Conservation (phyloP, 1,139 yeast genomes). For the Candida sp. region DNA sequence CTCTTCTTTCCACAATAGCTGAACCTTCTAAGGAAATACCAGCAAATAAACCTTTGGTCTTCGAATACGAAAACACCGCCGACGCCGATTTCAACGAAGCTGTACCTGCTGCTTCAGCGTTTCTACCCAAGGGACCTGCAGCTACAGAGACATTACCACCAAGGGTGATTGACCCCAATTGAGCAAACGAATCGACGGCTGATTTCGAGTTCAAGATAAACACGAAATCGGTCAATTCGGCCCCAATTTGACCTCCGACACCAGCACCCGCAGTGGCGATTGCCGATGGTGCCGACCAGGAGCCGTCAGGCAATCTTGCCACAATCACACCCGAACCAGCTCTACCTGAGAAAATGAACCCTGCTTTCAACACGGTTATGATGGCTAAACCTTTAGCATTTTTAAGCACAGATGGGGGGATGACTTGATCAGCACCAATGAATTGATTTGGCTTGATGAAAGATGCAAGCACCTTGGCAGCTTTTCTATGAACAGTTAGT, state of each 20-base stretch:
- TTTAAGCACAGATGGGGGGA: constrained; percentile 84
- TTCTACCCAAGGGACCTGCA: constrained; percentile 98
- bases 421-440: constrained; percentile 84
- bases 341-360: constrained; percentile 92
- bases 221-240: constrained; percentile 94
- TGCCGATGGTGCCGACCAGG: constrained; percentile 99
- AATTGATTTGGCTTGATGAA: constrained; percentile 96
- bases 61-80: constrained; percentile 90
- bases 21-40: constrained; percentile 98
- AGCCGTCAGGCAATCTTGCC: constrained; percentile 90
- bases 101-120: constrained; percentile 97
- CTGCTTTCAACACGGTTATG: constrained; percentile 92
- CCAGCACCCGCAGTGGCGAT: constrained; percentile 98
- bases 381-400: constrained; percentile 93
- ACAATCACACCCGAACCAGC: constrained; percentile 98
- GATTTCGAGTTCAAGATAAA: constrained; percentile 82
- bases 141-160: constrained; percentile 97
- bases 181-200: constrained; percentile 94
- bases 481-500: constrained; percentile 53
- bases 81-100: constrained; percentile 88
- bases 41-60: constrained; percentile 95
- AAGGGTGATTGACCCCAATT: constrained; percentile 87
- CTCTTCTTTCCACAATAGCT: constrained; percentile 91
- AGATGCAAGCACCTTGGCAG: constrained; percentile 89
- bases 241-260: constrained; percentile 97